Evolutionary conservation across 75 land plant genomes (phyloP).

Genomic region (Selaginella moellendorffii): DNA sequence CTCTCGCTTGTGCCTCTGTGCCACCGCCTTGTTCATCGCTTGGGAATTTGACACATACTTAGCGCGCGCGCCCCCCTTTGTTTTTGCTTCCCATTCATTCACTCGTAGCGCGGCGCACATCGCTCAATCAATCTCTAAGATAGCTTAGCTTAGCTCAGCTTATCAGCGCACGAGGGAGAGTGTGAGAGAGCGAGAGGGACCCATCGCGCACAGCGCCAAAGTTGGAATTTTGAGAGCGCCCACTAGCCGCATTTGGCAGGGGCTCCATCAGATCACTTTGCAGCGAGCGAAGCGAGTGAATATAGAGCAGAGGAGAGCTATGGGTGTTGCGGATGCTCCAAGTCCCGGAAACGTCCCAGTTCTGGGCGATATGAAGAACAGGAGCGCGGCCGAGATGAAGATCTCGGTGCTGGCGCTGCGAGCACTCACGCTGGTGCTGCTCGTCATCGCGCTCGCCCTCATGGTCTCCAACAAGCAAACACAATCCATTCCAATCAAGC

Average conservation of each 20-base stretch:
- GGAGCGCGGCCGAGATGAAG: background rate
- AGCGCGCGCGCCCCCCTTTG: too few species aligned
- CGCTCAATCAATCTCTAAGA: background rate
- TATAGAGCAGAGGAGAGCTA: too few species aligned
- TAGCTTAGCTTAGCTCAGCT: too few species aligned
- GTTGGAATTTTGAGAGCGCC: too few species aligned
- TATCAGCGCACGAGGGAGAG: too few species aligned
- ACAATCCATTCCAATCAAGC: background rate
- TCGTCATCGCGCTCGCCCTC: background rate
- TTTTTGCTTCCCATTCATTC: background rate
- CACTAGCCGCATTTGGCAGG: too few species aligned
- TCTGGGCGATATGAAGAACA: background rate
- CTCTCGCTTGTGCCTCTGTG: background rate
- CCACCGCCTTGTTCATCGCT: background rate
- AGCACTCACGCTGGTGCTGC: background rate
- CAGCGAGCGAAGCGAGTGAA: too few species aligned
- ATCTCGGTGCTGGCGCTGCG: background rate
- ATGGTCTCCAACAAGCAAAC: constrained; percentile 3
- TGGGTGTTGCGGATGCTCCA: background rate
- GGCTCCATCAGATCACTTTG: too few species aligned
- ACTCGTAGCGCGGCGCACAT: background rate
- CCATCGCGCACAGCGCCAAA: too few species aligned
- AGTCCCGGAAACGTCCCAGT: background rate
- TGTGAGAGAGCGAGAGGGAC: too few species aligned
- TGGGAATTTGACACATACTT: background rate